These are phyloP conservation scores for Lentinula lateritia DNA, from an alignment of 768 basidiomycete genomes.

Conservation along the genomic window DNA sequence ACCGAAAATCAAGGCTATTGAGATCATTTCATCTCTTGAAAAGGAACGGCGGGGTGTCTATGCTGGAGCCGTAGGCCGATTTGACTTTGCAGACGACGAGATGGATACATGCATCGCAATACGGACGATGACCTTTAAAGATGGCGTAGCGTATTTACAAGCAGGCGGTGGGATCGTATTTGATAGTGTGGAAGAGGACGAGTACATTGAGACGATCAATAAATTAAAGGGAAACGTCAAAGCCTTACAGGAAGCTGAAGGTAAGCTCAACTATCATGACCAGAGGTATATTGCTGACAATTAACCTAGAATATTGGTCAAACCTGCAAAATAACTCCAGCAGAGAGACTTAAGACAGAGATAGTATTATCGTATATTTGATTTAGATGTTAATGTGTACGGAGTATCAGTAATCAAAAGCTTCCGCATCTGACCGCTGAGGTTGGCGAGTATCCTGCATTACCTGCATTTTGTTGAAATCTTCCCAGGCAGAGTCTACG, in stretches of 20 bases:
- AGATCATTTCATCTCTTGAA: slow-evolving; percentile 83
- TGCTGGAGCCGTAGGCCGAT: slow-evolving; percentile 96
- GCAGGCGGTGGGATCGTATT: slow-evolving; percentile 97
- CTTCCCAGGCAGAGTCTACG: slow-evolving; percentile 10
- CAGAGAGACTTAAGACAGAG: slow-evolving; percentile 16
- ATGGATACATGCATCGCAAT: slow-evolving; percentile 99
- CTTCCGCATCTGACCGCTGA: background rate
- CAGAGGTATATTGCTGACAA: slow-evolving; percentile 14
- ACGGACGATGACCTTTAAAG: slow-evolving; percentile 95
- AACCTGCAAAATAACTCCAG: slow-evolving; percentile 48
- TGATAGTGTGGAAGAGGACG: slow-evolving; percentile 97
- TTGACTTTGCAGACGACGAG: slow-evolving; percentile 90
- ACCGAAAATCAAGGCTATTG: slow-evolving; percentile 97
- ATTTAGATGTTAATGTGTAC: background rate
- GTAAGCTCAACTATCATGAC: slow-evolving; percentile 41
- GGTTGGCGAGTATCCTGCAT: slow-evolving; percentile 1
- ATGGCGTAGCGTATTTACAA: slow-evolving; percentile 86
- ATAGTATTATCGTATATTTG: background rate
- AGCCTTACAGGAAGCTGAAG: slow-evolving; percentile 83
- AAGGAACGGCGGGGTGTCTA: slow-evolving; percentile 90
- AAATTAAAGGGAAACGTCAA: slow-evolving; percentile 85
- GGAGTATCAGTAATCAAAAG: slow-evolving; percentile 1
- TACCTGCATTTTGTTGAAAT: slow-evolving; percentile 6
- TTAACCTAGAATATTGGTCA: slow-evolving; percentile 59
- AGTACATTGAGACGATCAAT: slow-evolving; percentile 93